Base-by-base conservation (phyloP, 441 rosid genomes). In the Metrosideros polymorpha region DNA sequence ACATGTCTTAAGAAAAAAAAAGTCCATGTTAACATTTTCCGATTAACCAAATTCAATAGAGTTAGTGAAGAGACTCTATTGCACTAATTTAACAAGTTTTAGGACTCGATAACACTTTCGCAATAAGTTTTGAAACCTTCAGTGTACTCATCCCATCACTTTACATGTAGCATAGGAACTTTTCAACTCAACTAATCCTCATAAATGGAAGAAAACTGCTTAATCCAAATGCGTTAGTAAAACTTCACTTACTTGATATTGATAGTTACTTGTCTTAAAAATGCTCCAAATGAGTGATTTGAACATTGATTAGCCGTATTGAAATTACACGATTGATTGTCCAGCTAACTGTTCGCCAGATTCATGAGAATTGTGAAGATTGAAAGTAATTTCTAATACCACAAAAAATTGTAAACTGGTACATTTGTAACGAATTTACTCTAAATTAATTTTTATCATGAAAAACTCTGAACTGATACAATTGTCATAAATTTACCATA, bases 71-170 rank as follows among this genome's bases (percentile, higher is more conserved):
- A 12, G 8, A 35, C 0, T 66, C 1, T 0, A 30, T 29, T 3
- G 2, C 5, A 29, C 0, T 3, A 0, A 29, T 59, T 30, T 59
- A 0, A 59, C 6, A 6, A 59, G 9, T 15, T 29, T 7, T 29
- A 30, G 14, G 27, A 29, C 0, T 29, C 1, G 7, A 3, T 59
- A 3, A 9, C 0, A 14, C 1, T 15, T 29, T 29, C 0, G 4
- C 17, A 59, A 29, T 1, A 7, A 6, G 15, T 59, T 29, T 59
- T 7, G 14, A 0, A 9, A 59, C 1, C 7, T 29, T 0, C 0
- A 3, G 0, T 15, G 10, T 0, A 4, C 39, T 29, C 0, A 15
- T 59, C 10, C 32, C 12, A 7, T 29, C 22, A 59, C 2, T 59
- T 14, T 59, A 59, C 1, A 14, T 29, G 12, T 15, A 29, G 6